Percentiles rank a stretch among this genome's conserved stretches.
These are phyloP conservation scores for Salisapilia sapeloensis DNA, from an alignment of 352 stramenopile genomes.

Conservation along the genomic window DNA sequence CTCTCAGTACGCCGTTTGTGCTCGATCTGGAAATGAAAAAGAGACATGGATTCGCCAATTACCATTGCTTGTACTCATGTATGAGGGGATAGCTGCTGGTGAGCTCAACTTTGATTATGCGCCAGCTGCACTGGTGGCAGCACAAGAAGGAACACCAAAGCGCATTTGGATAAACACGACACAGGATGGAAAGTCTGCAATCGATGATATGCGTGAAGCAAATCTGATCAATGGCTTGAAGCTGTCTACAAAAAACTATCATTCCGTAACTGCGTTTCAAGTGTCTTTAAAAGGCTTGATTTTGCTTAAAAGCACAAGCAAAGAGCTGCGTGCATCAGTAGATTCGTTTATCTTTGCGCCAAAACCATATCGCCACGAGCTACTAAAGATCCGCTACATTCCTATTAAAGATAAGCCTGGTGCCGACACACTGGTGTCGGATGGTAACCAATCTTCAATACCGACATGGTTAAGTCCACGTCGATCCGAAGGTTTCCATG, in stretches of 20 bases:
- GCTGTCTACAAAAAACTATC: constrained; percentile 41
- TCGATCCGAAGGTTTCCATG: constrained; percentile 12
- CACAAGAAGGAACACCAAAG: constrained; percentile 24
- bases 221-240: constrained; percentile 47
- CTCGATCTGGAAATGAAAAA: constrained; percentile 60
- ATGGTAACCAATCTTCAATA: constrained; percentile 30
- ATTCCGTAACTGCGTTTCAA: constrained; percentile 43
- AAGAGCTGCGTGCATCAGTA: constrained; percentile 23
- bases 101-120: constrained; percentile 50
- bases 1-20: constrained; percentile 72
- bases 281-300: constrained; percentile 25
- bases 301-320: constrained; percentile 20
- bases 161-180: constrained; percentile 54
- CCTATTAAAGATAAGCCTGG: constrained; percentile 25
- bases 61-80: constrained; percentile 82
- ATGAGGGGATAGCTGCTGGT: constrained; percentile 37
- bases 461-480: constrained; percentile 33
- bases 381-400: constrained; percentile 43
- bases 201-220: constrained; percentile 38
- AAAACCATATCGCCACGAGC: constrained; percentile 28
- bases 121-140: constrained; percentile 29
- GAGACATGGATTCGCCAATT: constrained; percentile 90
- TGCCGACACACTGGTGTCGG: constrained; percentile 3
- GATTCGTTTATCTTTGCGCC: constrained; percentile 41
- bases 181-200: constrained; percentile 42